Evolutionary conservation across 2,329 filamentous ascomycete genomes (phyloP).

Genomic region (Talaromyces islandicus): DNA sequence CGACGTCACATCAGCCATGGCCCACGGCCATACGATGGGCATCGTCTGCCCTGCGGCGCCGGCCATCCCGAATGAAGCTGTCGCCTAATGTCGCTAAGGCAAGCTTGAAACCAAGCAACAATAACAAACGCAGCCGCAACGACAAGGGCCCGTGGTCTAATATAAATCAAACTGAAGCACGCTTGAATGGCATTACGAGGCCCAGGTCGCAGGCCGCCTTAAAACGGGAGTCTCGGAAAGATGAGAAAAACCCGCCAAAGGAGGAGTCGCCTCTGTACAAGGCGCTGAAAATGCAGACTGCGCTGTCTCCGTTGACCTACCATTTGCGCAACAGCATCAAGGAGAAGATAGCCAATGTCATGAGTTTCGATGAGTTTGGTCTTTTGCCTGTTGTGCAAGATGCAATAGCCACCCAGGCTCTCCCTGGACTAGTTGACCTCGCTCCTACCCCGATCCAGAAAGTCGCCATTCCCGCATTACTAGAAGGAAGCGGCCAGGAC

Average conservation of each 20-base stretch:
- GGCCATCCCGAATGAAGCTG: constrained; percentile 30
- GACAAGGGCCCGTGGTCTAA: constrained; percentile 52
- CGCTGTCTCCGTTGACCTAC: constrained; percentile 72
- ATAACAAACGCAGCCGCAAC: constrained; percentile 25
- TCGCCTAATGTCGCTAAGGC: constrained; percentile 29
- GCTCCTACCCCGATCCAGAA: constrained; percentile 84
- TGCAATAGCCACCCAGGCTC: constrained; percentile 65
- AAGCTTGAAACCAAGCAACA: constrained; percentile 28
- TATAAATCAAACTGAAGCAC: constrained; percentile 52
- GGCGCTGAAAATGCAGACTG: constrained; percentile 88
- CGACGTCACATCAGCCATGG: constrained; percentile 11
- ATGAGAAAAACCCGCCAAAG: constrained; percentile 32
- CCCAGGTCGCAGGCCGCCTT: constrained; percentile 35
- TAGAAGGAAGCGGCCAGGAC: constrained; percentile 49
- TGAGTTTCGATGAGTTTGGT: constrained; percentile 74
- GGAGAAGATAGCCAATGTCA: constrained; percentile 57
- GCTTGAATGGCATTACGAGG: constrained; percentile 36
- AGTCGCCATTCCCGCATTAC: constrained; percentile 75
- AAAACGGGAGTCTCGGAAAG: constrained; percentile 33
- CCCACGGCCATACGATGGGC: constrained; percentile 25
- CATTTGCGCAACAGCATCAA: constrained; percentile 58
- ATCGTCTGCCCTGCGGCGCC: constrained; percentile 27
- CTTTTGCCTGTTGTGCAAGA: constrained; percentile 66
- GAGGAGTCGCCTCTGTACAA: constrained; percentile 57
- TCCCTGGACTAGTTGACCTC: constrained; percentile 68